Conservation (phyloP, 805 yeast genomes). For the Metschnikowia aberdeeniae region DNA sequence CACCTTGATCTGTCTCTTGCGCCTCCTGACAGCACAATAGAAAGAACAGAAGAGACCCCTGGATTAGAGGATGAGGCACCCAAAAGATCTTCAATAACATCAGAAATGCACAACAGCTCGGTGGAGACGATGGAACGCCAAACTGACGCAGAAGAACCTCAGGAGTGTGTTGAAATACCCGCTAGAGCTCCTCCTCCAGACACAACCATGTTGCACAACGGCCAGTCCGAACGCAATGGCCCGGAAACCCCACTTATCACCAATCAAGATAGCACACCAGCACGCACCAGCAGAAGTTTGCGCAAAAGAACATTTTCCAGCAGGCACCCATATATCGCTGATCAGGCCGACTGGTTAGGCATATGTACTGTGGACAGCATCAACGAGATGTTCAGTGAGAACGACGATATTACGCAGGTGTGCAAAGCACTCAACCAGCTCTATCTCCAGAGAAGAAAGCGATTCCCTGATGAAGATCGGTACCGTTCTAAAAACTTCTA, state of each 20-base stretch:
- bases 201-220: neutral
- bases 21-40: neutral
- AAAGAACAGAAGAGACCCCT: neutral
- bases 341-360: conserved; percentile 43
- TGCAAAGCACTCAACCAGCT: conserved; percentile 33
- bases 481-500: conserved; percentile 37
- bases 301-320: conserved; percentile 42
- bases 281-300: conserved; percentile 21
- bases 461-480: conserved; percentile 38
- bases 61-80: no score
- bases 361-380: conserved; percentile 32
- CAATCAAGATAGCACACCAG: neutral
- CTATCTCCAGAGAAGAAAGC: conserved; percentile 27
- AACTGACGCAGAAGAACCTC: no score
- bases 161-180: no score
- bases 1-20: neutral
- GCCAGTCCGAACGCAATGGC: neutral
- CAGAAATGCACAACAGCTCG: no score
- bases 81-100: no score
- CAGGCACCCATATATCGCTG: conserved; percentile 43
- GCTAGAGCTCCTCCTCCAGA: neutral
- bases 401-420: conserved; percentile 28
- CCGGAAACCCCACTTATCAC: neutral
- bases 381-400: conserved; percentile 35
- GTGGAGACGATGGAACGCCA: no score